Evolutionary conservation across 1,284 basidiomycete species (phyloP), one percentile per base, ranked within the genome.

Genomic region (Puccinia horiana): DNA sequence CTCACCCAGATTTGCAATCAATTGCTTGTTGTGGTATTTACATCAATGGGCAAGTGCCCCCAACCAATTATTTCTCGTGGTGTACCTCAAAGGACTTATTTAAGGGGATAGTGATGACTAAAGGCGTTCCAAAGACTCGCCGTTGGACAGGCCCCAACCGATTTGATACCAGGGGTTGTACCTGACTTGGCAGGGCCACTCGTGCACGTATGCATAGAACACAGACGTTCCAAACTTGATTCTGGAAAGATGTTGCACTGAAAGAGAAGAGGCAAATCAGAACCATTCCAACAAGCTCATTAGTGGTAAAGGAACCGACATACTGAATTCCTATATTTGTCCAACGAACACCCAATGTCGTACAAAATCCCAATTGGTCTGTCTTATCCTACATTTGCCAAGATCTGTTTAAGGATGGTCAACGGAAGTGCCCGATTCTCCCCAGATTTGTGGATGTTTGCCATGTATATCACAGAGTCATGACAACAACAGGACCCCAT

Each of bases 161-260:
- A 5, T 56, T 29, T 75, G 44, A 35, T 52, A 54, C 3, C 54
- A 12, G 2, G 73, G 73, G 37, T 75, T 54, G 54, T 75, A 75
- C 23, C 58, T 58, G 0, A 75, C 6, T 35, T 75, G 73, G 40
- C 73, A 75, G 0, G 52, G 20, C 73, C 73, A 75, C n/a, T 75
- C n/a, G 32, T 75, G 73, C 20, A 61, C 73, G 23, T 75, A 56
- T 1, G 74, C 54, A 23, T 76, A 54, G 54, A 76, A 76, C 1
- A 76, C 74, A 8, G 54, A 40, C 5, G 74, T 76, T n/a, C n/a
- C n/a, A n/a, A n/a, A n/a, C 72, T 14, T 74, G 32, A 3, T 49
- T 32, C 12, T 75, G 73, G 49, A 75, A 75, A 2, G 56, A 49
- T 23, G 49, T 37, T 9, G 73, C 58, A 9, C 56, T 26, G 49